These are phyloP conservation scores for Euphorbia schlechtendalii DNA, from an alignment of 441 rosid species.

Conservation along the genomic window DNA sequence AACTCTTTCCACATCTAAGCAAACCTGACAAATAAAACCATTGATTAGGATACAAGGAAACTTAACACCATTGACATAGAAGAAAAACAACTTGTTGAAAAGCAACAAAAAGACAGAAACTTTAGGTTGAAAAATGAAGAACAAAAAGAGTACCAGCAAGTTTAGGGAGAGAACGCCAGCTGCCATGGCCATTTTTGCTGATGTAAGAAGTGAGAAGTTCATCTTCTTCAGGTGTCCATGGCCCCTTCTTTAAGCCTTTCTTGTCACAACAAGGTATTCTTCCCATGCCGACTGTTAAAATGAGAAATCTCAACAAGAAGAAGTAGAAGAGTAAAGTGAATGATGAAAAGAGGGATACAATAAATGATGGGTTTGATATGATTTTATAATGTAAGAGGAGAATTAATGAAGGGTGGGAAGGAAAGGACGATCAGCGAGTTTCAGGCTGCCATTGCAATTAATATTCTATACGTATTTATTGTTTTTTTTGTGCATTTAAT, in stretches of 20 bases:
- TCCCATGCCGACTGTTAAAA: too few species aligned
- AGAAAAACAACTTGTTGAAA: too few species aligned
- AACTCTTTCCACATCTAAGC: constrained; percentile 51
- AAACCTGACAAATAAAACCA: constrained; percentile 25
- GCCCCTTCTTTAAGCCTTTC: constrained; percentile 34
- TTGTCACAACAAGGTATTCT: constrained; percentile 35
- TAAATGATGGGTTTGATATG: constrained; percentile 35
- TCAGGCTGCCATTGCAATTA: constrained; percentile 49
- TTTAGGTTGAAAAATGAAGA: too few species aligned
- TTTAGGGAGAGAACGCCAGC: constrained; percentile 42
- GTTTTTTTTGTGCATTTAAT: constrained; percentile 19
- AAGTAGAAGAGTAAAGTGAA: too few species aligned
- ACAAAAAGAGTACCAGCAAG: constrained; percentile 39
- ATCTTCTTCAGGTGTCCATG: constrained; percentile 48
- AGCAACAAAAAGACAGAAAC: too few species aligned
- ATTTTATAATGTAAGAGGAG: constrained; percentile 35
- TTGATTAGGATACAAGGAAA: too few species aligned
- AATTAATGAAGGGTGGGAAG: constrained; percentile 22
- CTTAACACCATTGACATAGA: too few species aligned
- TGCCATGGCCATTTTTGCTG: constrained; percentile 37
- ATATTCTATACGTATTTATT: constrained; percentile 8
- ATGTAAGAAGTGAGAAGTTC: constrained; percentile 28
- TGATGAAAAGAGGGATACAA: constrained; percentile 6
- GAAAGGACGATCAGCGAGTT: constrained; percentile 49
- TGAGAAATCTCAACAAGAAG: too few species aligned